Conservation (phyloP, 1,284 basidiomycete genomes). For the Pterulicium gracile region DNA sequence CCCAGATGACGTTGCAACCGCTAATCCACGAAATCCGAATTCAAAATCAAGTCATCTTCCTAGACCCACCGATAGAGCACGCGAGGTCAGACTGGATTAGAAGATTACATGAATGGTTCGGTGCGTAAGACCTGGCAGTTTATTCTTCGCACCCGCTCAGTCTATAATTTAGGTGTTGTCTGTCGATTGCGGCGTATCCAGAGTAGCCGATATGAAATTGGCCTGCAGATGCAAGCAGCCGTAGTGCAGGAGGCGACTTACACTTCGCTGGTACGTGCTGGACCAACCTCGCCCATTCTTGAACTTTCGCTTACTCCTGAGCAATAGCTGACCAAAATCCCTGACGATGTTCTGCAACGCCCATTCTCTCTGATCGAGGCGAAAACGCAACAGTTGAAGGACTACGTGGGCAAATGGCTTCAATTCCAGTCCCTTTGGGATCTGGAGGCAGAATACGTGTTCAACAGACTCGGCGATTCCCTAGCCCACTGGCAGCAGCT, state of each 20-base stretch:
- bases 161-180: slow-evolving; percentile 51
- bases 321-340: slow-evolving; percentile 63
- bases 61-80: slow-evolving; percentile 95
- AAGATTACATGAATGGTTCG: slow-evolving; percentile 86
- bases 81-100: slow-evolving; percentile 87
- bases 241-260: slow-evolving; percentile 64
- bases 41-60: slow-evolving; percentile 97
- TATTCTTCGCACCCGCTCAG: not conserved
- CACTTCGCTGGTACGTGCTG: slow-evolving; percentile 64
- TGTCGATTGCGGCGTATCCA: slow-evolving; percentile 84
- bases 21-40: slow-evolving; percentile 94
- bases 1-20: slow-evolving; percentile 64
- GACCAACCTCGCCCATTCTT: too few relatives aligned
- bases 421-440: slow-evolving; percentile 99
- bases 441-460: slow-evolving; percentile 93
- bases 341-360: slow-evolving; percentile 64
- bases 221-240: slow-evolving; percentile 72
- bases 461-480: slow-evolving; percentile 88
- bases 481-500: slow-evolving; percentile 92
- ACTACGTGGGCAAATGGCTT: slow-evolving; percentile 95
- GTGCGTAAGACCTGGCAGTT: slow-evolving; percentile 23
- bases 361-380: slow-evolving; percentile 84
- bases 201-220: slow-evolving; percentile 94
- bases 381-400: slow-evolving; percentile 79
- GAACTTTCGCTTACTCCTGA: not conserved